Evolutionary conservation across 371 early-diverging fungal genomes (phyloP).

Genomic region (Blakeslea trispora): DNA sequence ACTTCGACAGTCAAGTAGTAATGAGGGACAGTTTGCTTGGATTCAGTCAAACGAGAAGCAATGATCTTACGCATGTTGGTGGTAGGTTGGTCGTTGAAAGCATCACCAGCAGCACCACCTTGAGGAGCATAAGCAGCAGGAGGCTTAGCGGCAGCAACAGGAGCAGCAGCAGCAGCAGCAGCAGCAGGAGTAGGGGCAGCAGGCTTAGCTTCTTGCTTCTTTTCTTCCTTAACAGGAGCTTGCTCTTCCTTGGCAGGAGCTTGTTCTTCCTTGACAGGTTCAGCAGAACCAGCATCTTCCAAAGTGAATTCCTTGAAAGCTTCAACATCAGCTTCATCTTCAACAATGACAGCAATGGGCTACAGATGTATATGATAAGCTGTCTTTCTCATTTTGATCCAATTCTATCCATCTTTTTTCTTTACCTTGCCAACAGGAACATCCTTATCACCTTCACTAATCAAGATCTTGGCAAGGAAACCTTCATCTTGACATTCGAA

Average conservation of each 20-base stretch:
- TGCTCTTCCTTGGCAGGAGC: neutral
- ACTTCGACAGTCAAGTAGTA: conserved; percentile 93
- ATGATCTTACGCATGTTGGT: conserved; percentile 94
- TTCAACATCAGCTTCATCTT: conserved; percentile 84
- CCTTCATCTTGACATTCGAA: conserved; percentile 99
- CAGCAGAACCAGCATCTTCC: conserved; percentile 50
- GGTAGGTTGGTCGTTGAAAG: conserved; percentile 81
- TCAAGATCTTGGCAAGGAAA: conserved; percentile 91
- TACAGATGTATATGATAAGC: conserved; percentile 23
- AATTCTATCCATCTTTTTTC: too few species aligned
- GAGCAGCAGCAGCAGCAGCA: conserved; percentile 42
- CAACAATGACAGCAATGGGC: conserved; percentile 93
- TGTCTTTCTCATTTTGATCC: neutral
- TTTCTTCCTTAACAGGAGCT: neutral
- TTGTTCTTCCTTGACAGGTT: conserved; percentile 25
- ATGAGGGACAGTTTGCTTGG: conserved; percentile 92
- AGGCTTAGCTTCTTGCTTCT: conserved; percentile 7
- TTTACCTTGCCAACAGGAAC: conserved; percentile 71
- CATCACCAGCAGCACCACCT: conserved; percentile 51
- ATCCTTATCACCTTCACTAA: conserved; percentile 87
- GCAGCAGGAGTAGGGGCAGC: conserved; percentile 27
- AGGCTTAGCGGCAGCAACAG: conserved; percentile 20
- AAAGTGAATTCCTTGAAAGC: conserved; percentile 82
- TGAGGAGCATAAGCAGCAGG: conserved; percentile 56
- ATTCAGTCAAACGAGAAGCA: conserved; percentile 81